Conservation (phyloP, 1,139 yeast species). For the Kodamaea suecica region DNA sequence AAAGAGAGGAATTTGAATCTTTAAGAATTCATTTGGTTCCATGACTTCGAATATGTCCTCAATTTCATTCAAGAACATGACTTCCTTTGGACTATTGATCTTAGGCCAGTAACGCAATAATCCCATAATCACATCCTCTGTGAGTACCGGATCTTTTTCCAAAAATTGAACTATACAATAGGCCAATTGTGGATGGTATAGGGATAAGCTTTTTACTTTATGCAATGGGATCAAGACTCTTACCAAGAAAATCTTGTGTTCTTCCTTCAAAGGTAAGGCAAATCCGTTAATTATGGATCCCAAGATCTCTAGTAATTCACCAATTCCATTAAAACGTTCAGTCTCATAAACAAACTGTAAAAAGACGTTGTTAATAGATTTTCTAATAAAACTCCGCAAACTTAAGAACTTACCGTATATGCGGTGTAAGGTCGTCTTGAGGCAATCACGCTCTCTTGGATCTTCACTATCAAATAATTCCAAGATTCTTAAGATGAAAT, state of each 20-base stretch:
- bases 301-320: slow-evolving; percentile 88
- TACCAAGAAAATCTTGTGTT: slow-evolving; percentile 86
- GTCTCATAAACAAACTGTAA: slow-evolving; percentile 93
- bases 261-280: slow-evolving; percentile 95
- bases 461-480: slow-evolving; percentile 96
- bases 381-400: slow-evolving; percentile 85
- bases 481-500: slow-evolving; percentile 72
- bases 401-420: slow-evolving; percentile 93
- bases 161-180: slow-evolving; percentile 95
- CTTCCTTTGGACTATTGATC: slow-evolving; percentile 90
- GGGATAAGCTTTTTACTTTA: slow-evolving; percentile 80
- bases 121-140: slow-evolving; percentile 95
- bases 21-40: slow-evolving; percentile 88
- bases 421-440: slow-evolving; percentile 91
- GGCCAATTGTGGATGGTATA: slow-evolving; percentile 95
- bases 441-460: slow-evolving; percentile 91
- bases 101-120: slow-evolving; percentile 96
- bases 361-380: slow-evolving; percentile 88
- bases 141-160: slow-evolving; percentile 87
- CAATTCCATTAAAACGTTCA: slow-evolving; percentile 92
- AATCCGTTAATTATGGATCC: slow-evolving; percentile 97
- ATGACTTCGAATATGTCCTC: slow-evolving; percentile 96
- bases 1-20: slow-evolving; percentile 89
- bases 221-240: slow-evolving; percentile 92
- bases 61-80: slow-evolving; percentile 90